Conservation (phyloP, 2,329 filamentous ascomycete genomes). For the Remersonia thermophila region DNA sequence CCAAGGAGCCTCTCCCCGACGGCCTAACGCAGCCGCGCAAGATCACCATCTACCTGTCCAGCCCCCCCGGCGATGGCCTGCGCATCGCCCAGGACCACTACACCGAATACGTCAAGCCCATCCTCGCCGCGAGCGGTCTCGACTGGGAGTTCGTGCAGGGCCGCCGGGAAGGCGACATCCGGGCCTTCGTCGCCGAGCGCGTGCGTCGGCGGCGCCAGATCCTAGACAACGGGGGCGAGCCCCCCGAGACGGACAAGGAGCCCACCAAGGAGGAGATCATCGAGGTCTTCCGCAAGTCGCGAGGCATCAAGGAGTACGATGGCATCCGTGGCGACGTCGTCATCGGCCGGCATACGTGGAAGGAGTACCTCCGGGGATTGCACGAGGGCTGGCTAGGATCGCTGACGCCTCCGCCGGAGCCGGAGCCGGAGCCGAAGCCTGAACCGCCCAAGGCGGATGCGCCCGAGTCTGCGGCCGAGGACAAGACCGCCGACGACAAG, state of each 20-base stretch:
- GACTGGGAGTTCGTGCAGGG: constrained; percentile 97
- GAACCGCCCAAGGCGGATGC: constrained; percentile 2
- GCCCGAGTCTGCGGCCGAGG: constrained; percentile 7
- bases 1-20: constrained; percentile 55
- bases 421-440: constrained; percentile 16
- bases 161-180: constrained; percentile 79
- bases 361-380: constrained; percentile 84
- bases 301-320: constrained; percentile 57
- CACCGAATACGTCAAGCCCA: constrained; percentile 87
- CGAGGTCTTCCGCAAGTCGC: constrained; percentile 48
- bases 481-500: constrained; percentile 24
- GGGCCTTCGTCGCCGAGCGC: constrained; percentile 74
- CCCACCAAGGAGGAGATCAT: constrained; percentile 47
- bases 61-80: constrained; percentile 77
- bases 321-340: constrained; percentile 75
- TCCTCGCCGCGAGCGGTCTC: constrained; percentile 76
- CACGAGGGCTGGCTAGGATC: constrained; percentile 96
- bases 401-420: constrained; percentile 46
- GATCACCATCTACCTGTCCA: constrained; percentile 73
- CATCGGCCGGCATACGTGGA: constrained; percentile 88
- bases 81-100: constrained; percentile 86
- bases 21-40: constrained; percentile 61
- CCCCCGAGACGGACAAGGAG: constrained; percentile 32
- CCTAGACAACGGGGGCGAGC: constrained; percentile 32
- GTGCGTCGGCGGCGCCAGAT: constrained; percentile 60